A percentile compares a stretch with the other conserved stretches of the same genome.
Evolutionary conservation across 2,329 filamentous ascomycete genomes (phyloP).

Genomic region (Claviceps monticola): DNA sequence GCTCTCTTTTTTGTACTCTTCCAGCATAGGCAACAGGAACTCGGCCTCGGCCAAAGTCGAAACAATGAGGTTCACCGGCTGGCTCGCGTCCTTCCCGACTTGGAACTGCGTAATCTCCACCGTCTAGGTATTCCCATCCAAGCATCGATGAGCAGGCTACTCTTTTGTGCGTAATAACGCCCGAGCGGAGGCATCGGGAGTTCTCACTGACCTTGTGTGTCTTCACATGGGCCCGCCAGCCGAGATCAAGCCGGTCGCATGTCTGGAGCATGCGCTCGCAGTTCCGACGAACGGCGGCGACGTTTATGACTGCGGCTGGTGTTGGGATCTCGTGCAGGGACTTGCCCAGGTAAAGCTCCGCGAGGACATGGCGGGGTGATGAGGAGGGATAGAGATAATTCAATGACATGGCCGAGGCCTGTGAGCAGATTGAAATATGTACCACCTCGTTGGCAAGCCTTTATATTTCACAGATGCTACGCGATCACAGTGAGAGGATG

Average conservation of each 20-base stretch:
- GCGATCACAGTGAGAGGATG: no score
- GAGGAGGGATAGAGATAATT: conserved; percentile 11
- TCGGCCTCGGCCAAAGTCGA: conserved; percentile 68
- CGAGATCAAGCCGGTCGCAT: conserved; percentile 41
- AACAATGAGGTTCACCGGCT: conserved; percentile 48
- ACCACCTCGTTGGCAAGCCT: background rate
- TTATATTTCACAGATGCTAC: no score
- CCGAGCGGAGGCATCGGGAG: background rate
- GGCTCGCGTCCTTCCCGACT: conserved; percentile 41
- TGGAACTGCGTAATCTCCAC: conserved; percentile 52
- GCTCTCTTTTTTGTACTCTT: conserved; percentile 39
- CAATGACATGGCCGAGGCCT: conserved; percentile 8
- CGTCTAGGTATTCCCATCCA: conserved; percentile 31
- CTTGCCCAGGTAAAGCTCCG: conserved; percentile 35
- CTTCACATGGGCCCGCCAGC: conserved; percentile 68
- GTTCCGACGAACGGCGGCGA: conserved; percentile 50
- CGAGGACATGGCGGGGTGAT: conserved; percentile 12
- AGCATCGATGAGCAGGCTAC: conserved; percentile 7
- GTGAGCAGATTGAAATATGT: background rate
- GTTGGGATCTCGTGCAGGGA: conserved; percentile 45
- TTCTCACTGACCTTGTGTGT: conserved; percentile 54
- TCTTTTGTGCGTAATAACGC: background rate
- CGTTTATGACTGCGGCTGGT: conserved; percentile 55
- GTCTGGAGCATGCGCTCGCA: conserved; percentile 59
- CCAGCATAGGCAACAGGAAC: conserved; percentile 44